Conservation (phyloP, 176 grass and related monocot species). For the Hyparrhenia diplandra region DNA sequence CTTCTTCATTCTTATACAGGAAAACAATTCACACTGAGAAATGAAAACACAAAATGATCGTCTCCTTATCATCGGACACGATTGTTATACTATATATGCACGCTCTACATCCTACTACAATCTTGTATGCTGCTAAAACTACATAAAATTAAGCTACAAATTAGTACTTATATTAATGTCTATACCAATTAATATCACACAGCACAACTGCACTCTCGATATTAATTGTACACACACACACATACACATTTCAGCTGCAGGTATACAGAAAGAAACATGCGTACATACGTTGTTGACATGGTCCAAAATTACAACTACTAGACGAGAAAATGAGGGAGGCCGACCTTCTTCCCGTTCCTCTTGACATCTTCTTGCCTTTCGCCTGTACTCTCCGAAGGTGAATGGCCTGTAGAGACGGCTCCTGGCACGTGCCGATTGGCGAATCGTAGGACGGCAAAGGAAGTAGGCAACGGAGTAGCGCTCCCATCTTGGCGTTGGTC, state of each 20-base stretch:
- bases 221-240: too few species aligned
- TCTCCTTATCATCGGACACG: neutral
- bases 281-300: neutral
- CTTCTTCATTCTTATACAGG: neutral
- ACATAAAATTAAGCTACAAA: neutral
- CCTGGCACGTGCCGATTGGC: slow-evolving; percentile 54
- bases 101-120: neutral
- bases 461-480: slow-evolving; percentile 85
- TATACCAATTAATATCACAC: neutral
- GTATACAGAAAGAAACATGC: neutral
- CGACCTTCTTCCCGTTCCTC: slow-evolving; percentile 55
- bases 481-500: slow-evolving; percentile 46
- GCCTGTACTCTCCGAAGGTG: slow-evolving; percentile 84
- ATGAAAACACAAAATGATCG: neutral
- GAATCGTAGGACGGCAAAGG: slow-evolving; percentile 72
- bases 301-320: neutral
- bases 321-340: slow-evolving; percentile 62
- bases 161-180: neutral
- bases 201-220: neutral
- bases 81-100: neutral
- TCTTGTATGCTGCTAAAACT: neutral
- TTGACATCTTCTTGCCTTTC: slow-evolving; percentile 66
- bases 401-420: slow-evolving; percentile 58
- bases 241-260: neutral
- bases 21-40: neutral